Evolutionary conservation across 495 filamentous ascomycete species (phyloP).

Genomic region (Neurospora africana): DNA sequence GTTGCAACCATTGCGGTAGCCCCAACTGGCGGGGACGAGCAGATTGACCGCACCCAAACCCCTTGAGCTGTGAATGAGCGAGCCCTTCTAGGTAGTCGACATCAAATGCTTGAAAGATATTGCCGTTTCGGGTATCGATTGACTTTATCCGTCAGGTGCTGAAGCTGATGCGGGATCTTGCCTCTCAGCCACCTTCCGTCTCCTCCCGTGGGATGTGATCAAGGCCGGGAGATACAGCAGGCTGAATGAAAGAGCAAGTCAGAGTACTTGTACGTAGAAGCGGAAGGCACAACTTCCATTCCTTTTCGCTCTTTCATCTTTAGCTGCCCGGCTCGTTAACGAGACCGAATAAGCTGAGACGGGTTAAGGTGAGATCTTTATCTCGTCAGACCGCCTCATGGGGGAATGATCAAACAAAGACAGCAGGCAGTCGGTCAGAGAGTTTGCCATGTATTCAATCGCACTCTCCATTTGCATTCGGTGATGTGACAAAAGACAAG

Average conservation of each 20-base stretch:
- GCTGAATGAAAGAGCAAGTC: background rate
- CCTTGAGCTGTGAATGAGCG: too few relatives aligned
- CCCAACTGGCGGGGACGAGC: background rate
- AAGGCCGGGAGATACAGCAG: background rate
- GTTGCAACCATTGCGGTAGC: background rate
- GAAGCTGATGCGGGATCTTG: background rate
- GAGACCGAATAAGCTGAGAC: background rate
- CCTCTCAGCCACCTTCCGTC: background rate
- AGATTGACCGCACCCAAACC: background rate
- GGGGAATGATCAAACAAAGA: background rate
- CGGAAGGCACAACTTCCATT: background rate
- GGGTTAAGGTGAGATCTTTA: background rate
- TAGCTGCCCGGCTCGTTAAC: background rate
- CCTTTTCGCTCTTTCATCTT: background rate
- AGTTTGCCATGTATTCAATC: background rate
- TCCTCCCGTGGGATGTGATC: background rate
- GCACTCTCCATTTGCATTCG: background rate
- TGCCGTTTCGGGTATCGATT: background rate
- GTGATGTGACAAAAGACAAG: background rate
- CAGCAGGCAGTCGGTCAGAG: background rate
- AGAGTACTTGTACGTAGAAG: background rate
- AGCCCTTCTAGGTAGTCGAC: background rate
- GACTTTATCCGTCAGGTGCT: background rate
- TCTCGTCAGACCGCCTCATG: background rate
- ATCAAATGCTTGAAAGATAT: background rate